phyloP scores from a whole-genome alignment of 352 stramenopile species.

The Phytophthora rubi region DNA sequence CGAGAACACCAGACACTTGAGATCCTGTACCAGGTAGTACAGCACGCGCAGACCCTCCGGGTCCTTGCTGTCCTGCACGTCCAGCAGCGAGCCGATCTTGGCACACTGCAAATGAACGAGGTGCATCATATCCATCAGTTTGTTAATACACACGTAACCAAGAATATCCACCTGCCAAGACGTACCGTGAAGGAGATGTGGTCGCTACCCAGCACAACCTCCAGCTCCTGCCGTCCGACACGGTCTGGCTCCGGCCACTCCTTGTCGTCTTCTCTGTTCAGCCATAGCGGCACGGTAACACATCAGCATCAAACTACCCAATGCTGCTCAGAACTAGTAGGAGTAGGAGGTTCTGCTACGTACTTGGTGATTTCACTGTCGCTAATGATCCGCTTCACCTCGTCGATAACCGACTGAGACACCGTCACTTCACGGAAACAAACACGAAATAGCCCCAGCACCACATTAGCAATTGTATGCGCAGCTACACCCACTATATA shows the following conservation, averaged over 20 bases:
- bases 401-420: slow-evolving; percentile 91
- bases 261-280: slow-evolving; percentile 91
- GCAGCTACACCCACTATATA: not conserved
- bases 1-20: slow-evolving; percentile 97
- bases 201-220: slow-evolving; percentile 95
- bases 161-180: not conserved
- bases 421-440: slow-evolving; percentile 75
- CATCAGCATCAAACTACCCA: slow-evolving; percentile 3
- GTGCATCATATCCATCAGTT: not conserved
- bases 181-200: slow-evolving; percentile 97
- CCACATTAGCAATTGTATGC: not conserved
- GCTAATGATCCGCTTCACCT: slow-evolving; percentile 94
- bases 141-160: not conserved
- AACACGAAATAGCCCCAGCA: slow-evolving; percentile 1
- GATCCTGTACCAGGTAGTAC: slow-evolving; percentile 98
- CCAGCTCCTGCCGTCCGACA: slow-evolving; percentile 95
- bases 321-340: not conserved
- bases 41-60: slow-evolving; percentile 94
- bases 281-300: slow-evolving; percentile 9
- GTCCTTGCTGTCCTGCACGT: slow-evolving; percentile 96
- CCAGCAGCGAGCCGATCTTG: slow-evolving; percentile 96
- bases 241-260: slow-evolving; percentile 96
- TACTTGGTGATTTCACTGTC: slow-evolving; percentile 93
- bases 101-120: slow-evolving; percentile 68
- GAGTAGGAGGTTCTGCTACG: slow-evolving; percentile 1